phyloP scores from a whole-genome alignment of 306 rosid species.

The Malus fusca region DNA sequence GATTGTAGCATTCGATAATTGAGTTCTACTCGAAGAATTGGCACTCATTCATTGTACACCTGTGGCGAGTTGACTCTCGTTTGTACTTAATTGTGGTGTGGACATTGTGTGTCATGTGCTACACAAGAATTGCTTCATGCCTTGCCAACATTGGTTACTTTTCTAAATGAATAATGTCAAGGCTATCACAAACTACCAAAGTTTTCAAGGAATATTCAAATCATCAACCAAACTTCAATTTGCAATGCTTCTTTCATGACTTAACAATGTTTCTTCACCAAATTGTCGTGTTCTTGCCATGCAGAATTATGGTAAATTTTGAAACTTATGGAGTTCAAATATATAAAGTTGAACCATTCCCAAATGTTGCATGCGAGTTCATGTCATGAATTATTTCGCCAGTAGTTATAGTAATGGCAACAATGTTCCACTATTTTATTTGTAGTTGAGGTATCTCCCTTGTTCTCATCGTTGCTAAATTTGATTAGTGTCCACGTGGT shows the following conservation, averaged over 20 bases:
- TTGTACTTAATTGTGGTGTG: not conserved
- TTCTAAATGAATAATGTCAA: not conserved
- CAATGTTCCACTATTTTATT: not conserved
- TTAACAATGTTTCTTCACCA: not conserved
- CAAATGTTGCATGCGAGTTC: not conserved
- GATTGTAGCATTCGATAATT: not conserved
- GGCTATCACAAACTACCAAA: not conserved
- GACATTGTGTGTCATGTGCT: not conserved
- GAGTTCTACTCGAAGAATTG: not conserved
- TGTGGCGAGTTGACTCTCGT: not conserved
- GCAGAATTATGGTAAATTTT: not conserved
- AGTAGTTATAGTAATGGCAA: not conserved
- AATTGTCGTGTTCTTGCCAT: not conserved
- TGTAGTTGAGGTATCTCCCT: not conserved
- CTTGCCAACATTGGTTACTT: not conserved
- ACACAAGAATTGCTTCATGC: not conserved
- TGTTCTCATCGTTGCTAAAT: no score
- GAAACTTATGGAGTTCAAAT: not conserved
- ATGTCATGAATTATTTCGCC: not conserved
- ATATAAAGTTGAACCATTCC: not conserved
- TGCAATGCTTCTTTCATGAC: not conserved
- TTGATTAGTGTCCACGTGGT: no score
- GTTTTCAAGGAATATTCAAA: not conserved
- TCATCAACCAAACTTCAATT: not conserved
- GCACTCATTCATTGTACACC: not conserved